A percentile compares a stretch with the other conserved stretches of the same genome.
phyloP scores from a whole-genome alignment of 179 eudicot genomes.

The Silene vulgaris region DNA sequence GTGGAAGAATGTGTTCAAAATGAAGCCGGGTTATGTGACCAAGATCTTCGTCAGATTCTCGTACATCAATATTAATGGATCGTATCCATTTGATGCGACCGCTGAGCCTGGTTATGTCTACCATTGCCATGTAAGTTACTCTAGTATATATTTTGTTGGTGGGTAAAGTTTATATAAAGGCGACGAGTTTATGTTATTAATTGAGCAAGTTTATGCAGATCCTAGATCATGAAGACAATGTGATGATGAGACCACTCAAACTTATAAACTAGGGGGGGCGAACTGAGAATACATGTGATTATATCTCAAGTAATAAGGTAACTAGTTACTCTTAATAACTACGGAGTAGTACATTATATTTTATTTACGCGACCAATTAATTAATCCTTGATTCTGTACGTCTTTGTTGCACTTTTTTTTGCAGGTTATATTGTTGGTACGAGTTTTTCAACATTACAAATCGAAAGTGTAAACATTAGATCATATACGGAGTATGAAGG shows the following conservation, averaged over 20 bases:
- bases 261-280: constrained; percentile 23
- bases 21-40: constrained; percentile 69
- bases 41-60: constrained; percentile 61
- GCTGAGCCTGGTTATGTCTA: constrained; percentile 78
- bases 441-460: neutral
- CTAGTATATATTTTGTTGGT: neutral
- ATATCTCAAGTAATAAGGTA: neutral
- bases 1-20: constrained; percentile 88
- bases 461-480: neutral
- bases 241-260: constrained; percentile 87
- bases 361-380: no score
- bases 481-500: neutral
- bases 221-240: constrained; percentile 86
- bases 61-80: constrained; percentile 49
- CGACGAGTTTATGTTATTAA: no score
- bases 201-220: constrained; percentile 42
- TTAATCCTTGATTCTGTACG: neutral
- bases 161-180: no score
- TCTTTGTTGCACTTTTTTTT: neutral
- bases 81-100: constrained; percentile 68
- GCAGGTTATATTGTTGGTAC: neutral
- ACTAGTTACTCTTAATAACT: neutral
- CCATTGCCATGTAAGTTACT: constrained; percentile 75
- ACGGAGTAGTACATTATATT: neutral
- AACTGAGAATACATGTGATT: constrained; percentile 2